A percentile compares a stretch with the other conserved stretches of the same genome.
Evolutionary conservation across 2,329 filamentous ascomycete species (phyloP).

Genomic region (Fusarium nelsonii): DNA sequence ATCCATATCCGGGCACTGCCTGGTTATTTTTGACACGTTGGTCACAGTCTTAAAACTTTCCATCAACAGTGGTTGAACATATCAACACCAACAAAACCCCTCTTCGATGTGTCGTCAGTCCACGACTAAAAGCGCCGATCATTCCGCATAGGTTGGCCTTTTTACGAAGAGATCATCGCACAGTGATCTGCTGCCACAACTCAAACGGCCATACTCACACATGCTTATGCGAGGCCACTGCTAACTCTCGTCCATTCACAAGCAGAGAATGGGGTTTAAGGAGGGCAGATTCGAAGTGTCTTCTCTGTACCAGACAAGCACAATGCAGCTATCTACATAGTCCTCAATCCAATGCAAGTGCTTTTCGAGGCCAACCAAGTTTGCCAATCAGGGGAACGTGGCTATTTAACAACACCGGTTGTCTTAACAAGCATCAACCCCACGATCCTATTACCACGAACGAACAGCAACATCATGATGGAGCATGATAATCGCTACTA

Average conservation of each 20-base stretch:
- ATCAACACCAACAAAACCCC: slow-evolving; percentile 23
- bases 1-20: not conserved
- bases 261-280: not conserved
- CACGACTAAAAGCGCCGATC: slow-evolving; percentile 34
- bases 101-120: slow-evolving; percentile 24
- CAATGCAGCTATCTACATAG: not conserved
- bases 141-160: slow-evolving; percentile 19
- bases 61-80: not conserved
- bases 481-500: slow-evolving; percentile 29
- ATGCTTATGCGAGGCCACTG: slow-evolving; percentile 35
- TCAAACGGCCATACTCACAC: slow-evolving; percentile 35
- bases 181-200: slow-evolving; percentile 40
- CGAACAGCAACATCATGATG: slow-evolving; percentile 4
- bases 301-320: not conserved
- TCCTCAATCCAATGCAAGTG: not conserved
- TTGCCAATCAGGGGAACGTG: not conserved
- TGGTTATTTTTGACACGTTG: not conserved
- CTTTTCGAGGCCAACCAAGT: not conserved
- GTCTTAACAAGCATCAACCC: not conserved
- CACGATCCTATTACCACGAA: slow-evolving; percentile 7
- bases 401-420: not conserved
- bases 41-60: not conserved
- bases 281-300: not conserved
- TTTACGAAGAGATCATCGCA: slow-evolving; percentile 35
- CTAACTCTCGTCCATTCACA: slow-evolving; percentile 26